Evolutionary conservation across 306 rosid species (phyloP), one percentile per base, ranked within the genome.

Genomic region (Corylus americana): DNA sequence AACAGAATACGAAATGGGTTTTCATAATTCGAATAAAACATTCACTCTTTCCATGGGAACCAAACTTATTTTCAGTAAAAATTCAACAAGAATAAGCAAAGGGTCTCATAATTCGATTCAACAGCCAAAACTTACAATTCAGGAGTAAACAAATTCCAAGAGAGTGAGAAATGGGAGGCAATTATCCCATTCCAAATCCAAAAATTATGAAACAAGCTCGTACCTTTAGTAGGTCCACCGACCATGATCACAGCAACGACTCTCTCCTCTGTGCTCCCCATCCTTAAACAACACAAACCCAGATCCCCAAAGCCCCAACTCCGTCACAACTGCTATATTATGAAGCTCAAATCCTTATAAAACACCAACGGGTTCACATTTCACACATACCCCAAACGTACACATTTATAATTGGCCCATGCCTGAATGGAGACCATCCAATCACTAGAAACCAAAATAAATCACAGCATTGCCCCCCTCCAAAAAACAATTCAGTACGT

Each of bases 221-320:
- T 82, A 92, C 98, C 99, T 91, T 95, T 95, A 22, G 97, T 95
- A 22, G 99, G 99, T 31, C 99, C 99, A 50, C 98, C 98, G 54
- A 95, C 99, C 99, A 95, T 95, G 80, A 95, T 93, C 78, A 95
- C 98, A 77, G 98, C 97, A 9, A 95, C 97, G 16, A 88, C 96
- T 63, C 85, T 90, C 79, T 91, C 94, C 50, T 91, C 92, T 74
- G 92, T 31, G 86, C 80, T 81, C 49, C 87, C 92, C 99, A 93
- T 91, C 61, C 54, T 74, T 13, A 8, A 62, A 16, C 51, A 42
- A 69, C 54, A 54, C 14, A 81, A 77, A 81, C 77, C 88, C 89
- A 83, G 89, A 86, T 88, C 89, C 86, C 82, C 22, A 79, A 79
- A 57, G 11, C 14, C 54, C 68, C 77, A 59, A 31, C 53, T 4